Base-by-base conservation (phyloP, 495 filamentous ascomycete species). In the Podospora anserina region DNA sequence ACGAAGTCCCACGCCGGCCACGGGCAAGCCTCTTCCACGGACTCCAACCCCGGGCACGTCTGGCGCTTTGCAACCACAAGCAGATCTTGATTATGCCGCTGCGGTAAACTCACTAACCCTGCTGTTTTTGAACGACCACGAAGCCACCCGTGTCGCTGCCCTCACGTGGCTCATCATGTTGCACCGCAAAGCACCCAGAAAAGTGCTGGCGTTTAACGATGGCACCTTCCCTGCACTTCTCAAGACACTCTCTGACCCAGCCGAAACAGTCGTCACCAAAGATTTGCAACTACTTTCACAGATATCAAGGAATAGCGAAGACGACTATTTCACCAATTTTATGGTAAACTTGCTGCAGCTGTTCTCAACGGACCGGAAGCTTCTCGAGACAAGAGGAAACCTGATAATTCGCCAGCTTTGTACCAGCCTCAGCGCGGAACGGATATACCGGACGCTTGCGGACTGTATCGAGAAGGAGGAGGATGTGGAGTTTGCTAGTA, bases 381-480 rank as follows among this genome's bases (percentile, higher is more conserved):
- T 99, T 18, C 82, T 99, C 2, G 96, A 98, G 78, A 94, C 91
- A 15, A 86, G 96, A 19, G 96, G 96, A 7, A 99, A 98, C 75
- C 81, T 98, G 4, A 98, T 99, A 66, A 97, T 99, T 70, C 87
- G 96, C 55, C 95, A 98, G 77, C 84, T 99, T 26, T 99, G 94
- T 78, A 85, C 94, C 62, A 97, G 91, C 69, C 81, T 99, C 34
- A 96, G 93, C 69, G 89, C 96, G 0, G 96, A 98, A 77, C 88
- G 94, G 62, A 99, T 99, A 67, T 99, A 97, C 75, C 90, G 96
- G 34, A 98, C 93, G 4, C 79, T 99, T 62, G 96, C 96, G 59
- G 96, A 98, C 70, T 97, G 95, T 77, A 89, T 99, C 6, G 96
- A 98, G 78, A 97, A 96, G 70, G 96, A 99, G 78, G 94, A 98